phyloP scores from a whole-genome alignment of 345 rosid species.

The Nasturtium officinale region DNA sequence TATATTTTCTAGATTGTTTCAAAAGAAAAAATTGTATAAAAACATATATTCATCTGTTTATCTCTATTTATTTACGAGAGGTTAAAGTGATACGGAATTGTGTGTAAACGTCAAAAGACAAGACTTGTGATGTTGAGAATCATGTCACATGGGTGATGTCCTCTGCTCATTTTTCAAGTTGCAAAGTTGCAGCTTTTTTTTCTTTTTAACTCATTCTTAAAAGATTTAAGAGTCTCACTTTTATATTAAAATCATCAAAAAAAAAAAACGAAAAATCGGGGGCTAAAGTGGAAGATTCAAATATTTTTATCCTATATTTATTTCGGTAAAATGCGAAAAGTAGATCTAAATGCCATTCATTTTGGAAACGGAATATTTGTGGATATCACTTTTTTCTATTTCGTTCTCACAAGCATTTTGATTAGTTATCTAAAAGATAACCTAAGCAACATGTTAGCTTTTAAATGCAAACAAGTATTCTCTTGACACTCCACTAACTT shows the following conservation, averaged over 20 bases:
- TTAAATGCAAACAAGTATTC: background rate
- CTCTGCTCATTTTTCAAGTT: constrained; percentile 35
- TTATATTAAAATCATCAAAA: constrained; percentile 42
- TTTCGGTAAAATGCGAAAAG: background rate
- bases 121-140: constrained; percentile 43
- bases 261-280: constrained; percentile 20
- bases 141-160: constrained; percentile 46
- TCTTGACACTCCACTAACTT: background rate
- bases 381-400: background rate
- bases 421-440: background rate
- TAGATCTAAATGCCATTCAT: background rate
- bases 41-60: too few species aligned
- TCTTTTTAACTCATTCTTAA: constrained; percentile 22
- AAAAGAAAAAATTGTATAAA: background rate
- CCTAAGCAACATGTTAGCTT: background rate
- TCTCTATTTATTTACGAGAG: background rate
- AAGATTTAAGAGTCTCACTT: constrained; percentile 19
- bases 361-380: background rate
- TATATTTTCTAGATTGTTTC: background rate
- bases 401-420: background rate
- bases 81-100: constrained; percentile 23
- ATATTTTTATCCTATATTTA: background rate
- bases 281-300: constrained; percentile 19
- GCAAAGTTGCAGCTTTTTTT: constrained; percentile 41
- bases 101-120: constrained; percentile 32